Evolutionary conservation across 2,329 filamentous ascomycete species (phyloP), one percentile per base, ranked within the genome.

Genomic region (Lecanicillium sp.): DNA sequence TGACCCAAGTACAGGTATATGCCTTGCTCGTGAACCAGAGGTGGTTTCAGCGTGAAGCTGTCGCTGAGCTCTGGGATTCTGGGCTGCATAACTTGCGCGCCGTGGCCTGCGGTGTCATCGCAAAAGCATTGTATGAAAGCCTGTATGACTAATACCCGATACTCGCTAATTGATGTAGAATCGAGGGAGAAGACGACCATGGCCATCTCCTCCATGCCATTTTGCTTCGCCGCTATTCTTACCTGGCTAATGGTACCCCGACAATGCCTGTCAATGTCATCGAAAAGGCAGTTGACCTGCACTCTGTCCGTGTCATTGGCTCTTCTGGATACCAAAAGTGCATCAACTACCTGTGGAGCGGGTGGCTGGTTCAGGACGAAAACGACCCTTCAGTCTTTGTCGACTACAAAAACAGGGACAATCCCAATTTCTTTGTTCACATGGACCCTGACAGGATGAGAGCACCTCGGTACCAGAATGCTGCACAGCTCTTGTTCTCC

Each of bases 281-380:
- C 51, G 93, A 98, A 66, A 87, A 89, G 60, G 88, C 93, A 0
- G 90, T 97, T 29, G 93, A 98, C 59, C 70, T 97, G 21, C 93
- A 98, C 63, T 89, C 91, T 1, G 73, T 97, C 38, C 77, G 79
- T 12, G 83, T 98, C 40, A 97, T 97, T 53, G 89, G 89, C 2
- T 91, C 87, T 1, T 90, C 88, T 0, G 91, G 93, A 21, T 98
- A 97, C 65, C 93, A 97, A 56, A 95, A 94, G 69, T 97, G 91
- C 62, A 89, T 97, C 59, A 81, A 77, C 53, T 89, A 94, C 61
- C 81, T 98, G 8, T 98, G 93, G 93, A 81, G 83, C 52, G 93
- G 93, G 19, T 98, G 93, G 93, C 74, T 97, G 8, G 83, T 95
- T n/a, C 93, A 98, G 64, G 89, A 96, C 56, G 90, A 96, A 58